phyloP scores from a whole-genome alignment of 192 early-diverging fungal genomes.

The Podila horticola region DNA sequence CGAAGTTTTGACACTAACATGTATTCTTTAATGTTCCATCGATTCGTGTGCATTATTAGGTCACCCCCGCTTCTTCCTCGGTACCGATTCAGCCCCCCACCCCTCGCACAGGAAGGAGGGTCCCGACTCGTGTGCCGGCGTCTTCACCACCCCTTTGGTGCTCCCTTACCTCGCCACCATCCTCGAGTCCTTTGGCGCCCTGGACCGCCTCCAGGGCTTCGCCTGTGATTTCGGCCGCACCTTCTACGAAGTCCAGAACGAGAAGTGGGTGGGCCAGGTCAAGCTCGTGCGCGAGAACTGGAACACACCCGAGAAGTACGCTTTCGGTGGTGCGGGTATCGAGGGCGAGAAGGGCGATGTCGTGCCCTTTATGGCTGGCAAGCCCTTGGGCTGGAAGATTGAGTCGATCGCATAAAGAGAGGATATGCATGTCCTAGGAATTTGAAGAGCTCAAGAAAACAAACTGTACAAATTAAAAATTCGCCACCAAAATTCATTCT shows the following conservation, averaged over 20 bases:
- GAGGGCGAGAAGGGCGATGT: conserved; percentile 65
- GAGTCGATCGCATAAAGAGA: conserved; percentile 26
- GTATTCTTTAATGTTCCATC: not conserved
- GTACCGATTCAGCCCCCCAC: conserved; percentile 97
- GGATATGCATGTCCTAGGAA: too few species aligned
- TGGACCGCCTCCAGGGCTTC: conserved; percentile 85
- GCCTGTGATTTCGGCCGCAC: conserved; percentile 83
- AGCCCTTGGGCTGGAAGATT: conserved; percentile 72
- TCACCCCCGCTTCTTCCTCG: conserved; percentile 96
- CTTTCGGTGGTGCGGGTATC: conserved; percentile 51
- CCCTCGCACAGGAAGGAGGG: conserved; percentile 89
- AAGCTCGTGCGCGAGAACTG: conserved; percentile 55
- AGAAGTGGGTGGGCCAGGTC: conserved; percentile 55
- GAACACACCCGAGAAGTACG: conserved; percentile 64
- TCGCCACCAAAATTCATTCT: too few species aligned
- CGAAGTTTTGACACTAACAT: not conserved
- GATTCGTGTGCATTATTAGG: too few species aligned
- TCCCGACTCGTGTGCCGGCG: conserved; percentile 85
- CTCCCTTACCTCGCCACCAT: conserved; percentile 90
- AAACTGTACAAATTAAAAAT: too few species aligned
- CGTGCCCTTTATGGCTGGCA: conserved; percentile 89
- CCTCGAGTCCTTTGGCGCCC: conserved; percentile 85
- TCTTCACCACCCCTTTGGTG: conserved; percentile 90
- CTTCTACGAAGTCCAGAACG: conserved; percentile 84
- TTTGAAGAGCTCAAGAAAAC: too few species aligned